A percentile compares a stretch with the other conserved stretches of the same genome.
Conservation (phyloP, 768 basidiomycete species). For the Leucocoprinus birnbaumii region DNA sequence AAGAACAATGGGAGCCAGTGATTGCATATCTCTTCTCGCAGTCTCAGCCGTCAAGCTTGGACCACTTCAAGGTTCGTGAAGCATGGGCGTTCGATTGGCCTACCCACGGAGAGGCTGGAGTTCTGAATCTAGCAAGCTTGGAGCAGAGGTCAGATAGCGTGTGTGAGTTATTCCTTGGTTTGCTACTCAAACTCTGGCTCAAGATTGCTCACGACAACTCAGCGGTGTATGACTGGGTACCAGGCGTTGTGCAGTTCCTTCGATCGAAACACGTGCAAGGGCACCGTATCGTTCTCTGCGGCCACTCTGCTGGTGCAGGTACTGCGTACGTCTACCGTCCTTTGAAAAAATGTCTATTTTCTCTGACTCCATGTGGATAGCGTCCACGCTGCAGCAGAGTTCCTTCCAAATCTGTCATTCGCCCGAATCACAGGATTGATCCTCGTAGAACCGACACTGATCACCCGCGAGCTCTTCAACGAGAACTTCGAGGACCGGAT, state of each 20-base stretch:
- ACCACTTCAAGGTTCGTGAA: slow-evolving; percentile 30
- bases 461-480: slow-evolving; percentile 34
- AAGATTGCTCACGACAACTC: neutral
- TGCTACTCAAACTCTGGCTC: neutral
- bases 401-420: slow-evolving; percentile 22
- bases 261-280: slow-evolving; percentile 26
- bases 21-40: slow-evolving; percentile 34
- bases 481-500: slow-evolving; percentile 33
- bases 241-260: slow-evolving; percentile 31
- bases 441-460: slow-evolving; percentile 43
- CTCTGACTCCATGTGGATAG: slow-evolving; percentile 18
- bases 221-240: slow-evolving; percentile 38
- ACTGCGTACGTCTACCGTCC: slow-evolving; percentile 27
- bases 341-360: neutral
- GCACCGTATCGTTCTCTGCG: slow-evolving; percentile 35
- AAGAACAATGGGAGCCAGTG: slow-evolving; percentile 54
- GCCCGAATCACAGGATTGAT: slow-evolving; percentile 30
- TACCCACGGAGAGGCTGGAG: slow-evolving; percentile 46
- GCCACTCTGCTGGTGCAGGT: slow-evolving; percentile 43
- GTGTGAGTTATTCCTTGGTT: slow-evolving; percentile 27
- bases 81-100: slow-evolving; percentile 52
- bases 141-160: slow-evolving; percentile 28
- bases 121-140: slow-evolving; percentile 36
- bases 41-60: slow-evolving; percentile 18
- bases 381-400: slow-evolving; percentile 33